Conservation (phyloP, 2,329 filamentous ascomycete species). For the Sporothrix variecibatus region DNA sequence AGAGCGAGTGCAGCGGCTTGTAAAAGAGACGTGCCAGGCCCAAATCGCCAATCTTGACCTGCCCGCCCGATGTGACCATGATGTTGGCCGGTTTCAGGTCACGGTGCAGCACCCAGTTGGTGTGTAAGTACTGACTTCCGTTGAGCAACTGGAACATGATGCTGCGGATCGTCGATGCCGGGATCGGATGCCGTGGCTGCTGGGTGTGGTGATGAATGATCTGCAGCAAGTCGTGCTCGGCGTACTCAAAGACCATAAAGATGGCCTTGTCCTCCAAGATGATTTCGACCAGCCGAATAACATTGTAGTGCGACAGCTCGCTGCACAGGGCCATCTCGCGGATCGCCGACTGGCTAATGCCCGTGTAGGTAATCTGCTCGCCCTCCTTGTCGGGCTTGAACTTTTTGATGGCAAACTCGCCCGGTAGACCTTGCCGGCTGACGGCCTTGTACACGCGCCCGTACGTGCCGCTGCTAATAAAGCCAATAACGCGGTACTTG, state of each 20-base stretch:
- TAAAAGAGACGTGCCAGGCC: constrained; percentile 90
- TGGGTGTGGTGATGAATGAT: constrained; percentile 98
- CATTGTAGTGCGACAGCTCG: constrained; percentile 83
- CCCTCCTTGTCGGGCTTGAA: constrained; percentile 99
- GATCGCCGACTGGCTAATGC: constrained; percentile 94
- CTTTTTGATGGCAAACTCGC: constrained; percentile 98
- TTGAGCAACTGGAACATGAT: constrained; percentile 96
- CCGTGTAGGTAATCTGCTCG: constrained; percentile 90
- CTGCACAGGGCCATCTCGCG: constrained; percentile 97
- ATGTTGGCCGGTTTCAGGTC: constrained; percentile 98
- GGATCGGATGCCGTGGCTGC: constrained; percentile 83
- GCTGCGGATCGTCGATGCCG: constrained; percentile 83
- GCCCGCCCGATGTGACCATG: constrained; percentile 88
- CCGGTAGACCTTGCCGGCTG: constrained; percentile 69
- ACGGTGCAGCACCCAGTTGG: constrained; percentile 95
- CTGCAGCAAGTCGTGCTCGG: constrained; percentile 93
- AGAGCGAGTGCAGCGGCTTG: constrained; percentile 89
- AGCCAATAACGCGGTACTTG: constrained; percentile 93
- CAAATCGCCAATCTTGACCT: constrained; percentile 92
- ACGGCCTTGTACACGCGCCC: constrained; percentile 96
- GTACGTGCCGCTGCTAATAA: constrained; percentile 98
- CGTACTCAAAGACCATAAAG: constrained; percentile 99
- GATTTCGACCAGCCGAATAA: constrained; percentile 90
- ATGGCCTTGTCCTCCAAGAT: constrained; percentile 99
- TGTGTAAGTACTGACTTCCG: constrained; percentile 90